phyloP scores from a whole-genome alignment of 148 eudicot species.

The Chenopodium suecicum region DNA sequence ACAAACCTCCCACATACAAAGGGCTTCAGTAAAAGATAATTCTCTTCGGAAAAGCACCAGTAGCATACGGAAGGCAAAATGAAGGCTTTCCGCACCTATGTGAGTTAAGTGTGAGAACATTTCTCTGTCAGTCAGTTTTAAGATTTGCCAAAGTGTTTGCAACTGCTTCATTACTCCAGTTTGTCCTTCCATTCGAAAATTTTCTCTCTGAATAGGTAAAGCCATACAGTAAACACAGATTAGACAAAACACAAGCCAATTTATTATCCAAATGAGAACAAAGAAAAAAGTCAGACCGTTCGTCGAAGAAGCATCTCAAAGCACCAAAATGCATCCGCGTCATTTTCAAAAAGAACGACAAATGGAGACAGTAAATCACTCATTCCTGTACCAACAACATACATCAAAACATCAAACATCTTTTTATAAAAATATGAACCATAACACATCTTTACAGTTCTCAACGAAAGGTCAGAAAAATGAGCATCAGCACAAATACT shows the following conservation, averaged over 20 bases:
- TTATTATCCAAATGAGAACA: conserved; percentile 8
- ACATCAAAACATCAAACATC: conserved; percentile 18
- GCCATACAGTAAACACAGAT: conserved; percentile 11
- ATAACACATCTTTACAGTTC: not conserved
- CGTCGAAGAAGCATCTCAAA: conserved; percentile 97
- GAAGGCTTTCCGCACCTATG: conserved; percentile 98
- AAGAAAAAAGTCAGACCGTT: conserved; percentile 50
- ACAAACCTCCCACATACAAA: conserved; percentile 99
- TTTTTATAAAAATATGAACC: not conserved
- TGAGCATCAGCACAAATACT: not conserved
- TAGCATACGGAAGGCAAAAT: conserved; percentile 97
- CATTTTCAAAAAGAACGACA: conserved; percentile 90
- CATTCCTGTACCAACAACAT: conserved; percentile 62
- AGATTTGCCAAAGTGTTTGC: conserved; percentile 81
- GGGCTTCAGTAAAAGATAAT: conserved; percentile 87
- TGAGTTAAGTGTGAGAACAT: conserved; percentile 83
- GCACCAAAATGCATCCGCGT: conserved; percentile 99
- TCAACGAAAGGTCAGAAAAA: conserved; percentile 4
- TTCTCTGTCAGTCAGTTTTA: conserved; percentile 80
- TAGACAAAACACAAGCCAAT: conserved; percentile 12
- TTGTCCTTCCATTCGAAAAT: conserved; percentile 94
- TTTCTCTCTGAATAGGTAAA: conserved; percentile 61
- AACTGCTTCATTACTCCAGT: conserved; percentile 98
- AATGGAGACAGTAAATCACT: conserved; percentile 96
- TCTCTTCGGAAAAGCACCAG: conserved; percentile 95